Percentiles rank a stretch among this genome's conserved stretches.
Evolutionary conservation across 257 asterid genomes (phyloP).

Genomic region (Solanum dulcamara): DNA sequence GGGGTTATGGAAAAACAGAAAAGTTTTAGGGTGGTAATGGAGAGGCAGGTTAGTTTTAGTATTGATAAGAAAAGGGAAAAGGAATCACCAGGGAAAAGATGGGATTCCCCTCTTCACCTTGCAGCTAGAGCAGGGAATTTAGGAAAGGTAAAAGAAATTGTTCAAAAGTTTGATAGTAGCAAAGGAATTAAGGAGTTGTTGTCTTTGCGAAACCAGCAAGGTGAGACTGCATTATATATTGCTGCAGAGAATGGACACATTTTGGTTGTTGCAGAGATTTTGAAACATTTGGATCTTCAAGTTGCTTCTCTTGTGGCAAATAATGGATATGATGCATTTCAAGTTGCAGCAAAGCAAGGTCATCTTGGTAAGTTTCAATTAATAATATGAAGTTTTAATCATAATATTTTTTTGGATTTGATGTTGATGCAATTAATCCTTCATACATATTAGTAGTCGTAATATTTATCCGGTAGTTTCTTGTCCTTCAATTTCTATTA

Average conservation of each 20-base stretch:
- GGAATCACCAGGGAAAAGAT: slow-evolving; percentile 90
- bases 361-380: slow-evolving; percentile 47
- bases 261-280: slow-evolving; percentile 58
- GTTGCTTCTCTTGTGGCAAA: slow-evolving; percentile 61
- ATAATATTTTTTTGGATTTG: background rate
- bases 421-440: background rate
- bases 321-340: slow-evolving; percentile 86
- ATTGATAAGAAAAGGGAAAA: slow-evolving; percentile 62
- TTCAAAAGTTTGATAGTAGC: slow-evolving; percentile 37
- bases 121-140: slow-evolving; percentile 83
- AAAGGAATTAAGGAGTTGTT: slow-evolving; percentile 40
- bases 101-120: slow-evolving; percentile 80
- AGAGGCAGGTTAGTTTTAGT: slow-evolving; percentile 76
- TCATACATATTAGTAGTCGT: background rate
- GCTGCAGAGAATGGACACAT: slow-evolving; percentile 82
- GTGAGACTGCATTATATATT: slow-evolving; percentile 83
- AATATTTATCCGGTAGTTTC: background rate
- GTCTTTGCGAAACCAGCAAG: slow-evolving; percentile 75
- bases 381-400: background rate
- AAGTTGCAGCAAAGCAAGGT: slow-evolving; percentile 91
- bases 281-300: slow-evolving; percentile 68
- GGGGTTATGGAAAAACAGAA: slow-evolving; percentile 95
- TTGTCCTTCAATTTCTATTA: background rate
- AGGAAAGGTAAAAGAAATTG: slow-evolving; percentile 54
- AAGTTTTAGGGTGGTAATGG: slow-evolving; percentile 85